Evolutionary conservation across 2,329 filamentous ascomycete genomes (phyloP).

Genomic region (Aspergillus neotritici): DNA sequence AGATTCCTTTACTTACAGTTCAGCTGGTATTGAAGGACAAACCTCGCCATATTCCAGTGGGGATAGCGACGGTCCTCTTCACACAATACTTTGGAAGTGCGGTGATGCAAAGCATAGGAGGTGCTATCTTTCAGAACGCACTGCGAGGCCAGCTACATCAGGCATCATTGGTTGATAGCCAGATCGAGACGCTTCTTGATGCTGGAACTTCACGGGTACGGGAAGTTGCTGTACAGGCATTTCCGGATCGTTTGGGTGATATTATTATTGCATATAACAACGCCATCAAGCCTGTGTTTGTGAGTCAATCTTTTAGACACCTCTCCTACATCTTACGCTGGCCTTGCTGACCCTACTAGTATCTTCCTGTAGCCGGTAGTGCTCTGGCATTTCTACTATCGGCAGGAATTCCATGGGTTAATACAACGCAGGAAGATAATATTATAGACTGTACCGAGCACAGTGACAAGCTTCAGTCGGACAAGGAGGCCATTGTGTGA

Average conservation of each 20-base stretch:
- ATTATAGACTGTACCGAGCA: background rate
- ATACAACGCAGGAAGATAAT: background rate
- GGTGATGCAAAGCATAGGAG: slow-evolving; percentile 10
- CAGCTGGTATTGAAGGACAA: slow-evolving; percentile 5
- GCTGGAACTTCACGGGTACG: slow-evolving; percentile 3
- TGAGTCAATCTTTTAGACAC: slow-evolving; percentile 5
- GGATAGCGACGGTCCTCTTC: slow-evolving; percentile 8
- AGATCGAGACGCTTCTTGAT: slow-evolving; percentile 5
- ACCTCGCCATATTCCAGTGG: slow-evolving; percentile 5
- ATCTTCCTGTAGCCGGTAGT: slow-evolving; percentile 6
- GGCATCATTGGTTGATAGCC: slow-evolving; percentile 1
- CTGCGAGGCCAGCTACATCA: slow-evolving; percentile 3
- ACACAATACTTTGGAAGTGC: slow-evolving; percentile 11
- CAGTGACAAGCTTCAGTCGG: background rate
- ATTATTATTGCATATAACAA: slow-evolving; percentile 7
- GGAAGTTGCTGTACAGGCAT: slow-evolving; percentile 1
- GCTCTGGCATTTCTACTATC: slow-evolving; percentile 5
- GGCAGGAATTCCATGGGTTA: slow-evolving; percentile 1
- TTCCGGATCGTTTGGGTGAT: slow-evolving; percentile 1
- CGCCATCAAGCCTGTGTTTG: slow-evolving; percentile 7
- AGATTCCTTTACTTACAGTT: slow-evolving; percentile 6
- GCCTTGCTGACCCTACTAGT: slow-evolving; percentile 2
- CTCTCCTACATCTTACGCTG: slow-evolving; percentile 3
- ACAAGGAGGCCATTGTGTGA: slow-evolving; percentile 3
- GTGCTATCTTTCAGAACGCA: slow-evolving; percentile 7